Evolutionary conservation across 2,329 filamentous ascomycete species (phyloP), one percentile per base, ranked within the genome.

Genomic region (Westerdykella sp.): DNA sequence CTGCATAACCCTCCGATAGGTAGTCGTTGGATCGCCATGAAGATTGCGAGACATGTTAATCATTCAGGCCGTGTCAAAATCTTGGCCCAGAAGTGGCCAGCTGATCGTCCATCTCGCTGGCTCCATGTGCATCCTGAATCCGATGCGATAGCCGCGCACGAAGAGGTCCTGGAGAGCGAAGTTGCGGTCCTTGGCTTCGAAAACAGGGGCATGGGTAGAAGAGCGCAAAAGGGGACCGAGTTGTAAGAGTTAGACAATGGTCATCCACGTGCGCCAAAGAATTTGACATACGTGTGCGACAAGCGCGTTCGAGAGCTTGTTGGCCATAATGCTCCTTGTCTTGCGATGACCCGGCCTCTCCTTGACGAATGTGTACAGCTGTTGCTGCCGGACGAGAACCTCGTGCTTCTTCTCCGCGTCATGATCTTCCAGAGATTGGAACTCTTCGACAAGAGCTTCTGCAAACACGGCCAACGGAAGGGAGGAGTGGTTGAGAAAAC

Each of bases 61-160:
- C 50, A 56, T 56, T 13, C 23, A 21, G 1, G 23, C 15, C 2
- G 38, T 22, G n/a, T 49, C 36, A 38, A 54, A 49, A 15, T 43
- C 37, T 6, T 37, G 38, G 7, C 51, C 51, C 3, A 37, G 28
- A 14, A 31, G 22, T 0, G 53, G 51, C 46, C 48, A 56, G n/a
- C 34, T 21, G 30, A 54, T 47, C 12, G 43, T 22, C 55, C 53
- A 55, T 36, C 53, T 48, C 12, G 38, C 35, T 1, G 51, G 39
- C 4, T 45, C 46, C 47, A 51, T 54, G 21, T 50, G 53, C 37
- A 58, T 37, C 9, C 53, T 46, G 39, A 58, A 55, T 4, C 50
- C 52, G 34, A 55, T 56, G 11, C 55, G 45, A 30, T 51, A 56
- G 4, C 50, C 55, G 38, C 54, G 52, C 37, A 55, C 39, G 38